Conservation (phyloP, 2,329 filamentous ascomycete species). For the Pseudogymnoascus sp. region DNA sequence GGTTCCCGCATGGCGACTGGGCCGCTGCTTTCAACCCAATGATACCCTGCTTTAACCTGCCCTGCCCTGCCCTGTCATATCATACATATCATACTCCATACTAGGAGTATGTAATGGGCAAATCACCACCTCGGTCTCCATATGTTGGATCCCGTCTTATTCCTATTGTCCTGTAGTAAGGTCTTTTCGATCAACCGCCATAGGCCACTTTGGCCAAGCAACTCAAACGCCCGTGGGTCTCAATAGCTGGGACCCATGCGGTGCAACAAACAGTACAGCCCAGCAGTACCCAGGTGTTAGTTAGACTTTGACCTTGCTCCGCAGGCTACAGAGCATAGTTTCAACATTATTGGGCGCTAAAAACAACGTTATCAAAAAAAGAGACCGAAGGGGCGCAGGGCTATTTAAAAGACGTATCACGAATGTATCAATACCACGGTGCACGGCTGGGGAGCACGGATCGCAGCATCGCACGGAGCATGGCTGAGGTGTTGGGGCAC, state of each 20-base stretch:
- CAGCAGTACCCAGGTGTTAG: neutral
- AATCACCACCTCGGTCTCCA: neutral
- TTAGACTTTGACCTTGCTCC: constrained; percentile 1
- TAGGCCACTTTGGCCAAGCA: constrained; percentile 2
- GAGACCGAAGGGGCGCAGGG: neutral
- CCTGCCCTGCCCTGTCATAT: neutral
- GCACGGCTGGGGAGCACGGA: constrained; percentile 2
- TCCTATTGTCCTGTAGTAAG: neutral
- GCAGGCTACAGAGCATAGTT: neutral
- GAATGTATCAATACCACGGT: constrained; percentile 4
- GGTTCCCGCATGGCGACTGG: constrained; percentile 2
- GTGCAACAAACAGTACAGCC: neutral
- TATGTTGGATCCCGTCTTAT: constrained; percentile 2
- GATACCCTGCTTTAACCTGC: neutral
- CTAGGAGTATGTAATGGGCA: neutral
- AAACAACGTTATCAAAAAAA: constrained; percentile 6
- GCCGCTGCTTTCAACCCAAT: constrained; percentile 1
- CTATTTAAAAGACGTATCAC: constrained; percentile 8
- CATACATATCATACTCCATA: neutral
- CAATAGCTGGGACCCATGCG: neutral
- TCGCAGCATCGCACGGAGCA: neutral
- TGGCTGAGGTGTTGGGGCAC: neutral
- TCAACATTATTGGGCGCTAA: constrained; percentile 8
- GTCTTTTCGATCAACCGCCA: neutral
- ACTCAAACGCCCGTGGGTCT: neutral